Conservation (phyloP, 768 basidiomycete species). For the Tylopilus plumbeoviolaceoides region DNA sequence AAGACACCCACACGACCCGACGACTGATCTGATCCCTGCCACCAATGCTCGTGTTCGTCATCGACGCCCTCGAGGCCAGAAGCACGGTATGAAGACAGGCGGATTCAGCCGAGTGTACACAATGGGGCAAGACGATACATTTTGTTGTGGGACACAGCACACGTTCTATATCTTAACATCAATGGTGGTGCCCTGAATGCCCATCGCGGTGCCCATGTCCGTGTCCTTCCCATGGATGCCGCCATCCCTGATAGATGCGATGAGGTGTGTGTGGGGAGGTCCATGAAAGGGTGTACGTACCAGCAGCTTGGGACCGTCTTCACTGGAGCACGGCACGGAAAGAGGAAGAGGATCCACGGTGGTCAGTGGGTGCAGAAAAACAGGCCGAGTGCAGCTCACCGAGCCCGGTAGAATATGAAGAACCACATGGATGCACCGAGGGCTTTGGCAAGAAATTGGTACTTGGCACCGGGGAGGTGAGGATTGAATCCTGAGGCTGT, state of each 20-base stretch:
- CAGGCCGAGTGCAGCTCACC: slow-evolving; percentile 49
- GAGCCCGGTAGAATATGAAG: slow-evolving; percentile 94
- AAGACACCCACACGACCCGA: neutral
- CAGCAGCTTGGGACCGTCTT: slow-evolving; percentile 73
- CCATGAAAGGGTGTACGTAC: slow-evolving; percentile 32
- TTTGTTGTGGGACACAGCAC: neutral
- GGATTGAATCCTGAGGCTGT: slow-evolving; percentile 81
- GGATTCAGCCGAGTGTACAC: neutral
- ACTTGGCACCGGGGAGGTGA: slow-evolving; percentile 73
- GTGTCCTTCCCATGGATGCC: slow-evolving; percentile 65
- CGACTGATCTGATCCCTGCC: neutral
- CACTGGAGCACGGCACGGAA: slow-evolving; percentile 35
- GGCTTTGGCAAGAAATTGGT: slow-evolving; percentile 77
- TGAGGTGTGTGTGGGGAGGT: neutral
- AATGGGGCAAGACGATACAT: slow-evolving; percentile 7
- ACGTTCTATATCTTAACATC: slow-evolving; percentile 18
- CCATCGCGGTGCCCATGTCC: slow-evolving; percentile 42
- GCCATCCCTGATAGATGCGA: slow-evolving; percentile 41
- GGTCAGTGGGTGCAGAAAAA: neutral
- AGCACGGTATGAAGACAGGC: neutral
- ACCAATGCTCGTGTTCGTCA: neutral
- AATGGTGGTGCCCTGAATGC: slow-evolving; percentile 40
- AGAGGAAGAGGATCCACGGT: neutral
- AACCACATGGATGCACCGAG: slow-evolving; percentile 97
- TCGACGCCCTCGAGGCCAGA: neutral